These are phyloP conservation scores for Lentithecium fluviatile DNA, from an alignment of 495 filamentous ascomycete species.

Conservation along the genomic window DNA sequence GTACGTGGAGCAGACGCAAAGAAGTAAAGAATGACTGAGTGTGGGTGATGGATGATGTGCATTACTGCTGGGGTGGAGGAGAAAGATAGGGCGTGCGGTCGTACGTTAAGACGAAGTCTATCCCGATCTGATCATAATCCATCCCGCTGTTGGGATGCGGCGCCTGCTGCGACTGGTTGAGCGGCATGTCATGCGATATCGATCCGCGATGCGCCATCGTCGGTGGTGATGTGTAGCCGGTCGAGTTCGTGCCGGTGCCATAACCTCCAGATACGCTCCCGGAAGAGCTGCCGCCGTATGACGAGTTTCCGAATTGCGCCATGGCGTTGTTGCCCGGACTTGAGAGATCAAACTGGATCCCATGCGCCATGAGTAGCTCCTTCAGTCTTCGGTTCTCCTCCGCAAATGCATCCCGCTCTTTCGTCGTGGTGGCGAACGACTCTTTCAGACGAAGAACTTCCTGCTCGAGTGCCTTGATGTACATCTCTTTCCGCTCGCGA, in stretches of 20 bases:
- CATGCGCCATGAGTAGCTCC: slow-evolving; percentile 69
- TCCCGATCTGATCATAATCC: slow-evolving; percentile 84
- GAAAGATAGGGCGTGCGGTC: slow-evolving; percentile 63
- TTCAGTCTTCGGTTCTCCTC: slow-evolving; percentile 79
- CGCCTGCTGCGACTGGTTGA: slow-evolving; percentile 20
- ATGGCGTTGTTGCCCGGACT: slow-evolving; percentile 31
- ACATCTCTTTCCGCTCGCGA: slow-evolving; percentile 93
- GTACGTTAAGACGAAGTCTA: slow-evolving; percentile 97
- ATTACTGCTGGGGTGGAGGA: slow-evolving; percentile 57
- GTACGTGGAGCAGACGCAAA: slow-evolving; percentile 20
- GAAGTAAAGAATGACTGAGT: slow-evolving; percentile 21
- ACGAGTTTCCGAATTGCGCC: slow-evolving; percentile 34
- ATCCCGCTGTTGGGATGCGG: slow-evolving; percentile 41
- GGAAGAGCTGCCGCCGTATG: slow-evolving; percentile 41
- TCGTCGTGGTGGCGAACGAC: slow-evolving; percentile 58
- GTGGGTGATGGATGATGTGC: neutral
- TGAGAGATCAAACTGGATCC: slow-evolving; percentile 56
- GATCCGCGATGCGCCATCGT: slow-evolving; percentile 26
- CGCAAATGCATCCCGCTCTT: slow-evolving; percentile 62
- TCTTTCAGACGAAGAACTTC: slow-evolving; percentile 75
- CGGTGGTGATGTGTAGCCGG: slow-evolving; percentile 43
- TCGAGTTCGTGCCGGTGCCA: slow-evolving; percentile 46
- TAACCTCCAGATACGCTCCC: slow-evolving; percentile 61
- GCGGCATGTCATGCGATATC: slow-evolving; percentile 7
- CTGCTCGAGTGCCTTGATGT: slow-evolving; percentile 89